These are phyloP conservation scores for Flaveria brownii DNA, from an alignment of 129 eudicot genomes.

Conservation along the genomic window DNA sequence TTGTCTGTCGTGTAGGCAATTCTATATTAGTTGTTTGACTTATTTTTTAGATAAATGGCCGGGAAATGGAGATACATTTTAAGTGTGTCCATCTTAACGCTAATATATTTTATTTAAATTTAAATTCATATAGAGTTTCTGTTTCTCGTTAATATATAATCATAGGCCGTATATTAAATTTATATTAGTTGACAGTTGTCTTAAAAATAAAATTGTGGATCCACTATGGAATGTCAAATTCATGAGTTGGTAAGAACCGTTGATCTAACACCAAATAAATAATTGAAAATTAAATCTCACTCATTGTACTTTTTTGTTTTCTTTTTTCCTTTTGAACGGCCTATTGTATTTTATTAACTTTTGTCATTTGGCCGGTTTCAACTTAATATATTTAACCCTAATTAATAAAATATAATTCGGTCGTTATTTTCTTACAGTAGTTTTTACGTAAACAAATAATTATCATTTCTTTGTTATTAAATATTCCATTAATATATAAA, in stretches of 20 bases:
- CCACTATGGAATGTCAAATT: constrained; percentile 25
- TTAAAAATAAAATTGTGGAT: constrained; percentile 2
- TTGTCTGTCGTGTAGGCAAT: too few species aligned
- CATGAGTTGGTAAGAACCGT: constrained; percentile 24
- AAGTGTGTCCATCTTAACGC: too few species aligned
- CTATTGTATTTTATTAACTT: background rate
- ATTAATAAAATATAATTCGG: background rate
- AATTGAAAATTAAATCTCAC: background rate
- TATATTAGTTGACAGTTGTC: constrained; percentile 9
- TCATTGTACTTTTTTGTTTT: background rate
- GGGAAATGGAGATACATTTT: too few species aligned
- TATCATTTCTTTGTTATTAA: background rate
- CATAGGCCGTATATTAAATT: too few species aligned
- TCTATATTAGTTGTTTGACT: too few species aligned
- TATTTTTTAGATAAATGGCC: too few species aligned
- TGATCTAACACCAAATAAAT: constrained; percentile 20
- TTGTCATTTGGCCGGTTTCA: background rate
- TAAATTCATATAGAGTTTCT: too few species aligned
- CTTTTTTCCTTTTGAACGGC: too few species aligned
- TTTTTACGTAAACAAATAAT: background rate
- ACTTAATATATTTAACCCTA: background rate
- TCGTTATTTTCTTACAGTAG: constrained; percentile 5
- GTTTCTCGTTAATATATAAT: too few species aligned
- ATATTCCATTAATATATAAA: background rate
- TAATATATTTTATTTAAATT: too few species aligned